These are phyloP conservation scores for Diutina pseudorugosa DNA, from an alignment of 1,139 yeast species.

Conservation along the genomic window DNA sequence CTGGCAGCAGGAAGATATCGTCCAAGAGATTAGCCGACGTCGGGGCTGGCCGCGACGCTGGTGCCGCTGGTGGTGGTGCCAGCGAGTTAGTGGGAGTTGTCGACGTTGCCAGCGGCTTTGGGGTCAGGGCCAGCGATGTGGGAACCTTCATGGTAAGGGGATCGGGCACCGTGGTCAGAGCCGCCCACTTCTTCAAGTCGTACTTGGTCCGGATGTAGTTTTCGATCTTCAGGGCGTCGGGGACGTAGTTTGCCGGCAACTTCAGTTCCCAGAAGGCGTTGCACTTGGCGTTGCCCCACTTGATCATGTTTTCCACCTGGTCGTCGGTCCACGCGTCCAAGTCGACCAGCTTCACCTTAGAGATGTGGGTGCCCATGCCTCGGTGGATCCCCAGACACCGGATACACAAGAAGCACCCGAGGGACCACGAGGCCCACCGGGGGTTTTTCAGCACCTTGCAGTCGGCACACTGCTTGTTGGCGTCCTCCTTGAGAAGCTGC, in stretches of 20 bases:
- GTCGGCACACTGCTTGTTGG: constrained; percentile 77
- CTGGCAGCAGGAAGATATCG: constrained; percentile 20
- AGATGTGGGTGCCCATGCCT: constrained; percentile 89
- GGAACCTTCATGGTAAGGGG: constrained; percentile 26
- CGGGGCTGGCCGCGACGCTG: constrained; percentile 5
- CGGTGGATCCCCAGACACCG: constrained; percentile 91
- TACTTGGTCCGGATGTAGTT: constrained; percentile 87
- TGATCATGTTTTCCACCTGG: constrained; percentile 70
- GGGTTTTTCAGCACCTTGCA: constrained; percentile 87
- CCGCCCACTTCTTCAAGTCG: constrained; percentile 79
- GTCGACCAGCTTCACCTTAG: constrained; percentile 80
- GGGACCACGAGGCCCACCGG: constrained; percentile 95
- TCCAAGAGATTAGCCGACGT: constrained; percentile 12
- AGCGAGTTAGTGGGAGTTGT: constrained; percentile 7
- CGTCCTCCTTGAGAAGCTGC: constrained; percentile 61
- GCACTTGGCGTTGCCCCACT: constrained; percentile 78
- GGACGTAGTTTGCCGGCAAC: constrained; percentile 58
- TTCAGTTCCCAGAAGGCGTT: constrained; percentile 75
- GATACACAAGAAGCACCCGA: constrained; percentile 88
- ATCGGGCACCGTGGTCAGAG: constrained; percentile 37
- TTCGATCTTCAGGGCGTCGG: constrained; percentile 78
- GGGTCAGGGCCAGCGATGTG: neutral
- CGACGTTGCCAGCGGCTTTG: neutral
- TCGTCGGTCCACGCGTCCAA: constrained; percentile 95
- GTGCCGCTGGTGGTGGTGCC: constrained; percentile 4